Evolutionary conservation across 176 grass and related monocot genomes (phyloP).

Genomic region (Triticum aestivum): DNA sequence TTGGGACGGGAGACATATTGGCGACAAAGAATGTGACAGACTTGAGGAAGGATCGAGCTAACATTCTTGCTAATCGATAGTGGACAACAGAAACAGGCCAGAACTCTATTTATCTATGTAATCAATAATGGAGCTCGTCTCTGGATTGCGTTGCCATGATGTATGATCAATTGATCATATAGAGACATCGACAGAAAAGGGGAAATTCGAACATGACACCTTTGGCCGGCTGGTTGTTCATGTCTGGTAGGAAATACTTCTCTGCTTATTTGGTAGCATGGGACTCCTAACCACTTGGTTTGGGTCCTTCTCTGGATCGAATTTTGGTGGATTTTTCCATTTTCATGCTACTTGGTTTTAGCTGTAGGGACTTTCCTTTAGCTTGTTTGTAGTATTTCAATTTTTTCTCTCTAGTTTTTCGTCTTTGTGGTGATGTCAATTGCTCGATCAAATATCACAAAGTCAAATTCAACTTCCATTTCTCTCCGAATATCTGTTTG

Average conservation of each 20-base stretch:
- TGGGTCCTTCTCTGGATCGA: neutral
- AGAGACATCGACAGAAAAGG: neutral
- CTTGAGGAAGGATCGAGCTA: neutral
- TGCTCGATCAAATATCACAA: neutral
- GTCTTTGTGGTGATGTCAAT: neutral
- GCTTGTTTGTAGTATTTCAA: neutral
- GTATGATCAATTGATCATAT: neutral
- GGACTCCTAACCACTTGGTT: neutral
- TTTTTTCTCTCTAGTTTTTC: neutral
- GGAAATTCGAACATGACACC: neutral
- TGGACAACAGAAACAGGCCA: neutral
- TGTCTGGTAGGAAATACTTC: neutral
- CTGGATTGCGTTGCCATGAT: neutral
- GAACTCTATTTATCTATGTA: neutral
- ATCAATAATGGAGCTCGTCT: neutral
- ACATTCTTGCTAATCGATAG: neutral
- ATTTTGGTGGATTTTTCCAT: neutral
- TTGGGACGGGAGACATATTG: neutral
- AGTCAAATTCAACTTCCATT: neutral
- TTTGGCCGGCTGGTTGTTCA: constrained; percentile 15
- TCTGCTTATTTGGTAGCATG: constrained; percentile 8
- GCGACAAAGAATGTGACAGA: neutral
- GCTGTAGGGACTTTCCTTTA: neutral
- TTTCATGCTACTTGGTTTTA: neutral
- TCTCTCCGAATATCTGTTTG: neutral